Conservation (phyloP, 805 yeast species). For the Suhomyces sp. region DNA sequence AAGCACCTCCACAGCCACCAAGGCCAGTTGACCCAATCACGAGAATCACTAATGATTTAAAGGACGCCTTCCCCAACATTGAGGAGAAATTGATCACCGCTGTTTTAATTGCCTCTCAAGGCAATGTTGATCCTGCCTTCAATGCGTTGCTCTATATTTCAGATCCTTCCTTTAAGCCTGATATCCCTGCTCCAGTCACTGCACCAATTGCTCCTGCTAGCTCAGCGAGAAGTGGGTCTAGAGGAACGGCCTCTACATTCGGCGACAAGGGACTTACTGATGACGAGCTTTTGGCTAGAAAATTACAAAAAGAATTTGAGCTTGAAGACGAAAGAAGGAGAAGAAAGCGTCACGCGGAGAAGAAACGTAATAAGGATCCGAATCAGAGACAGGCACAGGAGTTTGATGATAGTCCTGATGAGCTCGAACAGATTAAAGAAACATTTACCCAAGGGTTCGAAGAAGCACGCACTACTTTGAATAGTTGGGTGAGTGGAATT, state of each 20-base stretch:
- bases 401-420: slow-evolving; percentile 50
- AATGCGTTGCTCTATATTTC: slow-evolving; percentile 78
- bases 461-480: slow-evolving; percentile 74
- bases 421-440: slow-evolving; percentile 64
- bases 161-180: slow-evolving; percentile 65
- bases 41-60: slow-evolving; percentile 56
- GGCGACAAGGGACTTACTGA: slow-evolving; percentile 32
- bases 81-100: slow-evolving; percentile 74
- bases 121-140: slow-evolving; percentile 81
- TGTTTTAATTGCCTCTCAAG: slow-evolving; percentile 81
- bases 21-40: slow-evolving; percentile 65
- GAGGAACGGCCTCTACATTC: slow-evolving; percentile 1
- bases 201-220: slow-evolving; percentile 18
- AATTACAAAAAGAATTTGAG: slow-evolving; percentile 67
- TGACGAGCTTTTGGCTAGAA: slow-evolving; percentile 83
- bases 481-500: slow-evolving; percentile 74
- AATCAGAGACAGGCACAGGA: slow-evolving; percentile 10
- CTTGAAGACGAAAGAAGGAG: slow-evolving; percentile 39
- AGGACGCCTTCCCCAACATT: slow-evolving; percentile 81
- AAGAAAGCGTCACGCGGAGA: slow-evolving; percentile 18
- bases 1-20: slow-evolving; percentile 40
- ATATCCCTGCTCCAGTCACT: slow-evolving; percentile 38
- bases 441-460: slow-evolving; percentile 72
- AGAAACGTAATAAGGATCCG: slow-evolving; percentile 11
- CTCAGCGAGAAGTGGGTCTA: slow-evolving; percentile 20